These are phyloP conservation scores for Erythrobasidium yunnanense DNA, from an alignment of 768 basidiomycete genomes.

Conservation along the genomic window DNA sequence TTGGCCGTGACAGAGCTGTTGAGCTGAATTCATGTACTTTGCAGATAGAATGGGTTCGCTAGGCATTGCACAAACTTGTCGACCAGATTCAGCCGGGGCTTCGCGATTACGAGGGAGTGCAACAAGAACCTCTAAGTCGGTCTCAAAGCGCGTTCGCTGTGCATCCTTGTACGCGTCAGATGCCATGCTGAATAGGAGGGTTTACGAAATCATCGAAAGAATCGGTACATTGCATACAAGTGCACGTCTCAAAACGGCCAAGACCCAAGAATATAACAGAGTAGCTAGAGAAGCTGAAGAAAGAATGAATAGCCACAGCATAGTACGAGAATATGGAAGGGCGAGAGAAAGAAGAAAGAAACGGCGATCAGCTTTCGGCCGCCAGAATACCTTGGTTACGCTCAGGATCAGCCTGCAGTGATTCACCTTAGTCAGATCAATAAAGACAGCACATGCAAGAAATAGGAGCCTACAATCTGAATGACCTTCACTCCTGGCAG, in stretches of 20 bases:
- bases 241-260: too few species aligned
- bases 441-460: too few species aligned
- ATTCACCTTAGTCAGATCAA: too few species aligned
- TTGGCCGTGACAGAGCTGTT: too few species aligned
- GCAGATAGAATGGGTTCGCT: constrained; percentile 35
- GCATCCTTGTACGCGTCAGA: constrained; percentile 16
- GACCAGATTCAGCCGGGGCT: background rate
- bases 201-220: too few species aligned
- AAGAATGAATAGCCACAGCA: too few species aligned
- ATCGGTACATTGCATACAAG: too few species aligned
- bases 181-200: background rate
- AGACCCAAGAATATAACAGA: too few species aligned
- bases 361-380: too few species aligned
- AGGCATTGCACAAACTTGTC: constrained; percentile 33
- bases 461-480: constrained; percentile 1
- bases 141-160: constrained; percentile 34
- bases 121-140: constrained; percentile 33
- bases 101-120: background rate
- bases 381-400: constrained; percentile 5
- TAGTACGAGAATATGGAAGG: too few species aligned
- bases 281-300: too few species aligned
- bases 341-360: too few species aligned
- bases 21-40: constrained; percentile 12
- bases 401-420: constrained; percentile 15
- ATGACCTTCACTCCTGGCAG: background rate